These are phyloP conservation scores for Apiospora sp. DNA, from an alignment of 2,329 filamentous ascomycete genomes.

Conservation along the genomic window DNA sequence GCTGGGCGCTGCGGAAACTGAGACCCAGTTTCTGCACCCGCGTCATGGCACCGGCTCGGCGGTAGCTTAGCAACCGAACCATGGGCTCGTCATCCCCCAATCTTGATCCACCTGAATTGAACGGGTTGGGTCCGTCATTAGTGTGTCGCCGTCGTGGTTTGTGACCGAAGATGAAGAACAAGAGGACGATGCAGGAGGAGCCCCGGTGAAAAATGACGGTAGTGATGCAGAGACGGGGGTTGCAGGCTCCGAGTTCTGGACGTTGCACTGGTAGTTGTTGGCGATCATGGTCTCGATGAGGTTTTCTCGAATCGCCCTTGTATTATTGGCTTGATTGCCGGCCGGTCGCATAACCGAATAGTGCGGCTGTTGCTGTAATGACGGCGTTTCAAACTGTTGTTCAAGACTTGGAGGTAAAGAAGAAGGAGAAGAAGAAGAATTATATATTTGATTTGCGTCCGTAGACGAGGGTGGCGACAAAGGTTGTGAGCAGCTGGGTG, in stretches of 20 bases:
- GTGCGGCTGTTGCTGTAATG: not conserved
- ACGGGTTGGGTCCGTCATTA: conserved; percentile 9
- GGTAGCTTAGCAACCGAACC: conserved; percentile 22
- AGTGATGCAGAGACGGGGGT: conserved; percentile 29
- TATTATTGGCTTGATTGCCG: conserved; percentile 32
- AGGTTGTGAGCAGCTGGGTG: not conserved
- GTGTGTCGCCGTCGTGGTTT: conserved; percentile 12
- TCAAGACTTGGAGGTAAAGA: not conserved
- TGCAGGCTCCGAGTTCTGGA: conserved; percentile 35
- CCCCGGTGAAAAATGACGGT: not conserved
- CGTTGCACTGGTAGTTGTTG: conserved; percentile 41
- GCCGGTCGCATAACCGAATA: not conserved
- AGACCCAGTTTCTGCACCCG: conserved; percentile 23
- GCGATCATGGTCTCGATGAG: conserved; percentile 41
- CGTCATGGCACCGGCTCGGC: conserved; percentile 17
- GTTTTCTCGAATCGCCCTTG: conserved; percentile 31
- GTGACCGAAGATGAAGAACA: not conserved
- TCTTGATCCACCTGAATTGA: conserved; percentile 18
- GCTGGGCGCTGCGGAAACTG: conserved; percentile 21
- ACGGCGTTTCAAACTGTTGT: not conserved
- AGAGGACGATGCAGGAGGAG: not conserved
- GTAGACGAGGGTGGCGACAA: not conserved
- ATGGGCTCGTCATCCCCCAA: conserved; percentile 18
- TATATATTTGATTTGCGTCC: conserved; percentile 5
- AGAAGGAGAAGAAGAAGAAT: not conserved